Evolutionary conservation across 2,329 filamentous ascomycete species (phyloP).

Genomic region (Nigrospora sphaerica): DNA sequence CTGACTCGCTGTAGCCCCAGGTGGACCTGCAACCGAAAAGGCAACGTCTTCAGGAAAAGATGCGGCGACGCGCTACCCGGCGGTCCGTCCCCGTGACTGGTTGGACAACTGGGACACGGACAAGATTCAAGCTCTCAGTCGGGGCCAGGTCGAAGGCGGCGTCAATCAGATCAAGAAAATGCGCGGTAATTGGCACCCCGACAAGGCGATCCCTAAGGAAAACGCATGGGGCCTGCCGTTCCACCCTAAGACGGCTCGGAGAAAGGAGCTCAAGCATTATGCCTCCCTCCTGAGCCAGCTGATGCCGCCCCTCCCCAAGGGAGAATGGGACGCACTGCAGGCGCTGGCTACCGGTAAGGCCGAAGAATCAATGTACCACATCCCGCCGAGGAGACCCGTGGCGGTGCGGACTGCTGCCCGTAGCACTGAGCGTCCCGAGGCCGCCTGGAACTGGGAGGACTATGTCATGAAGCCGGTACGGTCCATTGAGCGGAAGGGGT

Average conservation of each 20-base stretch:
- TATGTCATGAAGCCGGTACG: constrained; percentile 32
- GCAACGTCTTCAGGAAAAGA: neutral
- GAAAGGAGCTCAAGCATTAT: constrained; percentile 42
- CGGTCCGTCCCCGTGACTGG: constrained; percentile 24
- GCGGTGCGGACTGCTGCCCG: constrained; percentile 8
- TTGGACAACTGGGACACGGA: constrained; percentile 41
- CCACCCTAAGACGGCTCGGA: constrained; percentile 27
- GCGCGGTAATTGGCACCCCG: constrained; percentile 25
- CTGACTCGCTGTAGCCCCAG: too few species aligned
- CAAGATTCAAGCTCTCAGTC: constrained; percentile 34
- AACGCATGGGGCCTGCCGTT: constrained; percentile 45
- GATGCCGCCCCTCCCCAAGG: constrained; percentile 44
- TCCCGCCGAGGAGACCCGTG: constrained; percentile 28
- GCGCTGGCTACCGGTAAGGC: constrained; percentile 35
- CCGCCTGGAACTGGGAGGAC: constrained; percentile 31
- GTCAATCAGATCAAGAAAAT: constrained; percentile 17
- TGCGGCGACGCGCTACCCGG: neutral
- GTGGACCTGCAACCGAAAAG: too few species aligned
- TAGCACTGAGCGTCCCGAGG: neutral
- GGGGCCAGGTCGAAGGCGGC: constrained; percentile 30
- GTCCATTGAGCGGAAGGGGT: constrained; percentile 27
- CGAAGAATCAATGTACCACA: constrained; percentile 23
- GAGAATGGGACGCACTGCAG: constrained; percentile 51
- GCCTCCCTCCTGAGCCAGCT: constrained; percentile 33
- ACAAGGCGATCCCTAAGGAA: constrained; percentile 26